Conservation (phyloP, 2,329 filamentous ascomycete species). For the Colletotrichum cordylinicola region DNA sequence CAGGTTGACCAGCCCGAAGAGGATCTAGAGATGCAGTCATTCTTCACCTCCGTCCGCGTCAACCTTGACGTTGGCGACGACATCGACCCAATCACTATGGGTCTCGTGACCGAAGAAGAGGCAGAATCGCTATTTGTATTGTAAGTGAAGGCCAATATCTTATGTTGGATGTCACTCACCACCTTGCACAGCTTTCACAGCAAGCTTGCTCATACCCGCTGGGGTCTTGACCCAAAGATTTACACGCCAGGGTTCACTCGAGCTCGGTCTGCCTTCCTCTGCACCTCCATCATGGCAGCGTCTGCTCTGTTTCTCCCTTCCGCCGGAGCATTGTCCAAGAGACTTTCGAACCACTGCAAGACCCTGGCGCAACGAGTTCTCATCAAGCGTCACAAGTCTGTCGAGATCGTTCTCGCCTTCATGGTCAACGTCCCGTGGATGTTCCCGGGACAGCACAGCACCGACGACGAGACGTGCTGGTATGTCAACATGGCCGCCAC, state of each 20-base stretch:
- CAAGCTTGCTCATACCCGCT: constrained; percentile 74
- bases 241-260: constrained; percentile 72
- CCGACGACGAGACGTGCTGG: constrained; percentile 75
- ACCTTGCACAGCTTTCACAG: constrained; percentile 63
- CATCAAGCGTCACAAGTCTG: constrained; percentile 66
- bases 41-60: constrained; percentile 70
- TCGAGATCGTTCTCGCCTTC: constrained; percentile 77
- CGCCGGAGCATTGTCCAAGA: constrained; percentile 67
- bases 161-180: neutral
- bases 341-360: constrained; percentile 69
- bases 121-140: constrained; percentile 68
- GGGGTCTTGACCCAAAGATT: constrained; percentile 73
- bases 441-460: constrained; percentile 69
- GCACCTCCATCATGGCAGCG: constrained; percentile 73
- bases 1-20: constrained; percentile 36
- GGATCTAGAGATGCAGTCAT: constrained; percentile 61
- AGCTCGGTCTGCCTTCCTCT: constrained; percentile 71
- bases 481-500: constrained; percentile 75
- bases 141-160: constrained; percentile 46
- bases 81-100: constrained; percentile 72
- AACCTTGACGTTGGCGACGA: constrained; percentile 68
- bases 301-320: constrained; percentile 72
- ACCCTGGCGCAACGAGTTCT: constrained; percentile 68
- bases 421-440: constrained; percentile 82
- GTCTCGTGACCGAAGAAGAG: constrained; percentile 70